phyloP scores from a whole-genome alignment of 2,329 filamentous ascomycete species.

The Aquanectria penicillioides region DNA sequence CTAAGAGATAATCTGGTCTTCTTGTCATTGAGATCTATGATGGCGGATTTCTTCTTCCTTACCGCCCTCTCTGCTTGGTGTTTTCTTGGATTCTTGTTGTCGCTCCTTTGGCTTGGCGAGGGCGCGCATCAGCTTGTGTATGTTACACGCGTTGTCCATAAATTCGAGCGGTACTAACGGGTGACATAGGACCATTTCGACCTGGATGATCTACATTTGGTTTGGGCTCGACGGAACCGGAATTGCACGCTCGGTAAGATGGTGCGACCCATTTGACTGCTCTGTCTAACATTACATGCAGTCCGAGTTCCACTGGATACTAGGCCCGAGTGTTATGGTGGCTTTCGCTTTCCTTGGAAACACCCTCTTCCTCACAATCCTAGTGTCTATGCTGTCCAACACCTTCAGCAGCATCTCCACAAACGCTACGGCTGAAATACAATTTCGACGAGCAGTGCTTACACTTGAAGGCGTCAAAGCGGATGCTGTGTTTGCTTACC shows the following conservation, averaged over 20 bases:
- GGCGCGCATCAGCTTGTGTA: slow-evolving; percentile 68
- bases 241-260: slow-evolving; percentile 64
- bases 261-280: not conserved
- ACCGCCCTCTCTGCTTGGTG: slow-evolving; percentile 83
- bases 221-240: slow-evolving; percentile 83
- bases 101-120: slow-evolving; percentile 80
- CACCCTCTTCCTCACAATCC: slow-evolving; percentile 87
- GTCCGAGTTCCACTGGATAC: slow-evolving; percentile 79
- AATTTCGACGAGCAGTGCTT: slow-evolving; percentile 82
- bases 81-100: slow-evolving; percentile 83
- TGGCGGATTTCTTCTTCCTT: slow-evolving; percentile 84
- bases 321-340: slow-evolving; percentile 83
- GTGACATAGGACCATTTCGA: slow-evolving; percentile 70
- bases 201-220: slow-evolving; percentile 96
- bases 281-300: slow-evolving; percentile 42
- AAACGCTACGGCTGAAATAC: slow-evolving; percentile 84
- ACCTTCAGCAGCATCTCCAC: slow-evolving; percentile 82
- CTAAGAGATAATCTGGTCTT: slow-evolving; percentile 88
- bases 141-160: slow-evolving; percentile 18
- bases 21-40: slow-evolving; percentile 83
- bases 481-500: slow-evolving; percentile 84
- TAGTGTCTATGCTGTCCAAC: slow-evolving; percentile 87
- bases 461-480: slow-evolving; percentile 88
- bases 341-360: slow-evolving; percentile 88
- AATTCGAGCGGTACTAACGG: too few relatives aligned